Evolutionary conservation across 441 rosid genomes (phyloP).

Genomic region (Erodium chrysanthum): DNA sequence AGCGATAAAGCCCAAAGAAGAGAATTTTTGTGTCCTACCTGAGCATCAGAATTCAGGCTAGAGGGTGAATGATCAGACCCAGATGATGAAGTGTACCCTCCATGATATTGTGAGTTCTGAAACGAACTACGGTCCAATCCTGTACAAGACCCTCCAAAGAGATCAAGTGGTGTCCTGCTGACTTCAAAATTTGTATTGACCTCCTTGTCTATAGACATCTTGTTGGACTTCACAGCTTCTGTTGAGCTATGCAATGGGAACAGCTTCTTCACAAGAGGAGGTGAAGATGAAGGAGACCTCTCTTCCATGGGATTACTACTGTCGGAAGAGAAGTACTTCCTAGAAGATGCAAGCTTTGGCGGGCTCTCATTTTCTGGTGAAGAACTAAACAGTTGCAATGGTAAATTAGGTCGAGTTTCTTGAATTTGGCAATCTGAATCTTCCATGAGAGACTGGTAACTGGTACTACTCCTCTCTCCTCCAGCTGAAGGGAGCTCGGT

Average conservation of each 20-base stretch:
- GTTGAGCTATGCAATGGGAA: constrained; percentile 62
- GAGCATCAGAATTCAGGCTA: constrained; percentile 67
- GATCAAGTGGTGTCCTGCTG: constrained; percentile 55
- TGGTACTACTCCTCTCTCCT: constrained; percentile 58
- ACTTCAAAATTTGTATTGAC: constrained; percentile 31
- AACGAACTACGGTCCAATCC: constrained; percentile 33
- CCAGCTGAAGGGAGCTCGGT: constrained; percentile 38
- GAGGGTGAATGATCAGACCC: constrained; percentile 87
- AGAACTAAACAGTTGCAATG: constrained; percentile 67
- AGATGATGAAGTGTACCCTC: constrained; percentile 70
- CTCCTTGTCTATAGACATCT: constrained; percentile 31
- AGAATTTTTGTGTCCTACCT: constrained; percentile 30
- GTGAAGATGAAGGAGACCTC: constrained; percentile 69
- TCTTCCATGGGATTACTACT: constrained; percentile 77
- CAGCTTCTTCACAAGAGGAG: constrained; percentile 45
- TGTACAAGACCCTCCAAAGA: constrained; percentile 48
- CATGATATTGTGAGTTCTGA: constrained; percentile 47
- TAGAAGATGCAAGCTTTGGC: constrained; percentile 51
- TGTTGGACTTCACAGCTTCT: constrained; percentile 45
- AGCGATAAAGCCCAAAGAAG: neutral
- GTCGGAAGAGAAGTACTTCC: constrained; percentile 79
- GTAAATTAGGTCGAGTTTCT: constrained; percentile 48
- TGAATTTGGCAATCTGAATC: constrained; percentile 56
- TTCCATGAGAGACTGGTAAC: constrained; percentile 57
- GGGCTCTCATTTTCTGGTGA: constrained; percentile 63